Evolutionary conservation across 169 alveolate species (phyloP), one percentile per base, ranked within the genome.

Genomic region (Neospora caninum): DNA sequence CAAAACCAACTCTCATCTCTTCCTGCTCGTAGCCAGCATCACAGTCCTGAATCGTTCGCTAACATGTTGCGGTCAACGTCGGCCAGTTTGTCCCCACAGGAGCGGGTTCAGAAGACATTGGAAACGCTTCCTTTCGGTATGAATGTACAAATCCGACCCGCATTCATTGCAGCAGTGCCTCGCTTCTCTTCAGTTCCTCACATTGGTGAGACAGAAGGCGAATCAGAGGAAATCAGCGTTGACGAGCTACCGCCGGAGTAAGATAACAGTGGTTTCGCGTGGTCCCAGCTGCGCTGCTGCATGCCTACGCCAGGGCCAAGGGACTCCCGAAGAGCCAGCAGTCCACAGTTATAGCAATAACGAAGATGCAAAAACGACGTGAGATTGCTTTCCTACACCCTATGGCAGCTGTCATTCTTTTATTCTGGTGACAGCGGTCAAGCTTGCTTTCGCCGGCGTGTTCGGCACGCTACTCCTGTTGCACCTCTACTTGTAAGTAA

Each of bases 171-270:
- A 29, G 82, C 16, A 64, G 4, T 69, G 38, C 80, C 41, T 1
- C 25, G 54, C 20, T 86, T 18, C 41, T 49, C 42, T 41, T 31
- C 84, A 78, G 95, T 93, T 20, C 95, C 95, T 7, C 95, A 93
- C 73, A 69, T 78, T 16, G 93, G 80, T 27, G 87, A 93, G 43
- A 86, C 95, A 4, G 95, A 88, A 22, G 93, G 93, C 58, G 95
- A 93, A 41, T 54, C 54, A 34, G 95, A 88, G 34, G 95, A 93
- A 88, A 38, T 93, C 45, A 45, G 89, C 34, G 78, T n/a, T 20
- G 89, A 34, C 54, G 95, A 93, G 78, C 49, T 93, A 39, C 93
- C 95, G 1, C 95, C 95, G 18, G 93, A 93, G 95, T 93, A 53
- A 53, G 93, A 0, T 16, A n/a, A n/a, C 86, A 49, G 45, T 43